Base-by-base conservation (phyloP, 371 early-diverging fungal genomes). In the Mucor piriformis region DNA sequence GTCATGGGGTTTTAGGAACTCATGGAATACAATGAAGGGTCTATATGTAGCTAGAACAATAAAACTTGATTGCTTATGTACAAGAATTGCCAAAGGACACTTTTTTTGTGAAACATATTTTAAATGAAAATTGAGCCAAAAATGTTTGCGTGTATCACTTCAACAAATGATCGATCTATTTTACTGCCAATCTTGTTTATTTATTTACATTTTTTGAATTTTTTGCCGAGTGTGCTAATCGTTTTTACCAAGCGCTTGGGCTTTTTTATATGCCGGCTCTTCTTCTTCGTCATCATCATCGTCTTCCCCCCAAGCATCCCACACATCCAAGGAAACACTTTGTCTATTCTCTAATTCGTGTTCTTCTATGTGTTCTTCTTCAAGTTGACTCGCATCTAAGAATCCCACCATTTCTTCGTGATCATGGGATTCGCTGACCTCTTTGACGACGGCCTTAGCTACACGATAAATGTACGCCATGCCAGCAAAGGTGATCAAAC, bases 391-490 rank as follows among this genome's bases (percentile, higher is more conserved):
- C 7, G n/a, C 54, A 1, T 23, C 11, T 11, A 11, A 15, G 4
- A 37, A 37, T 37, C n/a, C 38, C 6, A 37, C 25, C 29, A 48
- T 42, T 37, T 51, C 51, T 38, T 53, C 50, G 12, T 56, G 52
- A 29, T 57, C 47, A 37, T 16, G 49, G 34, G 54, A n/a, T n/a
- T n/a, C 47, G 8, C 72, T 33, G 3, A 35, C 42, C 32, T 83
- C 77, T 7, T 70, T 80, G 1, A 85, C 73, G 16, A 75, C 82
- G 6, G 70, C 72, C 29, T 74, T 76, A 15, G 87, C 81, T 6
- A 83, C 53, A 2, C 70, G n/a, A 61, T 85, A 85, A 3, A 90
- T 64, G 64, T 88, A 88, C 0, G 63, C 66, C 50, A 88, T 76
- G 2, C 88, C 85, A n/a, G 67, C 82, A 27, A 83, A 59, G 1